A percentile compares a stretch with the other conserved stretches of the same genome.
Conservation (phyloP, 768 basidiomycete genomes). For the Punctularia strigosozonata region DNA sequence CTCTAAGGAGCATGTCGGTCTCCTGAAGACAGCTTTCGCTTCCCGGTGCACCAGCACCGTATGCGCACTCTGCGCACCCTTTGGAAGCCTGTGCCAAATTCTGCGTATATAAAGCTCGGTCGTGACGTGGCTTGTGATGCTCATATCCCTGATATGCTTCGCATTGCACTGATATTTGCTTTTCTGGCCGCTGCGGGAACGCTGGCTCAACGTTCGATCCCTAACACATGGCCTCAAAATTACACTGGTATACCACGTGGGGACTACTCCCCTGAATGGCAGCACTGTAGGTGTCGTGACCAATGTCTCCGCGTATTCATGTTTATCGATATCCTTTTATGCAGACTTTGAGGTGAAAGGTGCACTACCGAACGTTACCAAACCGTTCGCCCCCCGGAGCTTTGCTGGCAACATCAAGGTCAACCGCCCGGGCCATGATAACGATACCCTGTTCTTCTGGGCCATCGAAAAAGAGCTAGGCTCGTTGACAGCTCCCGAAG, state of each 20-base stretch:
- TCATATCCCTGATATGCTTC: too few relatives aligned
- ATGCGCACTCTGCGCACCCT: too few relatives aligned
- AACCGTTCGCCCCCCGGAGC: conserved; percentile 10
- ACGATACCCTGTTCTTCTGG: conserved; percentile 22
- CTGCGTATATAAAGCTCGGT: too few relatives aligned
- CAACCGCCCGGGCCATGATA: conserved; percentile 14
- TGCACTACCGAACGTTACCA: conserved; percentile 16
- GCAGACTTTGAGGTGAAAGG: conserved; percentile 17
- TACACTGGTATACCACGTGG: conserved; percentile 14
- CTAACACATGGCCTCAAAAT: conserved; percentile 13
- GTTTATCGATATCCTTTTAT: background rate
- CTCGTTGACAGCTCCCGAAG: conserved; percentile 30
- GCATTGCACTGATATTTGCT: too few relatives aligned
- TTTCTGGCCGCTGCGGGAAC: too few relatives aligned
- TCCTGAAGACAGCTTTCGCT: too few relatives aligned
- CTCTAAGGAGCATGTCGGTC: too few relatives aligned
- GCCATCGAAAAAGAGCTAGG: conserved; percentile 16
- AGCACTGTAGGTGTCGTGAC: conserved; percentile 8
- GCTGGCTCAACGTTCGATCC: too few relatives aligned
- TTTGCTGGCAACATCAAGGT: conserved; percentile 20
- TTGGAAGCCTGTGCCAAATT: too few relatives aligned
- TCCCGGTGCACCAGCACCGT: too few relatives aligned
- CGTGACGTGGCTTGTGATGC: too few relatives aligned
- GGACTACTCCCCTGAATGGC: conserved; percentile 12
- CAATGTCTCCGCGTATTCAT: too few relatives aligned